Evolutionary conservation across 2,329 filamentous ascomycete genomes (phyloP), one percentile per base, ranked within the genome.

Genomic region (Cladosporium sp.): DNA sequence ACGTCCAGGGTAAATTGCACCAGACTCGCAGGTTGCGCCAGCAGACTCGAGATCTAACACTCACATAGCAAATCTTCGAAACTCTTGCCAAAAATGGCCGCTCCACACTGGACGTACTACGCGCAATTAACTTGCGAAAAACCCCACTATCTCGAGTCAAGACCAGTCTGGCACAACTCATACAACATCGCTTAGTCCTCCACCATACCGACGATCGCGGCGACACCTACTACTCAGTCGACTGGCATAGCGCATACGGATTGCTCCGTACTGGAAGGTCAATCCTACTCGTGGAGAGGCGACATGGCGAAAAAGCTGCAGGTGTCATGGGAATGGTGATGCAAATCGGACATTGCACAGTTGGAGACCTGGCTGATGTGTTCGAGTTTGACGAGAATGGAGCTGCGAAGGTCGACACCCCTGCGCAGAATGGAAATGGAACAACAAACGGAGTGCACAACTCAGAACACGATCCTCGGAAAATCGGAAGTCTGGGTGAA

Each of bases 251-350:
- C 68, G 91, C 92, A 69, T 98, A 98, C 79, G 89, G 89, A 71
- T 84, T 97, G 52, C 83, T 93, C 44, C 90, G 95, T 66, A 87
- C 87, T 4, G 93, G 92, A 52, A 95, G 92, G 78, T 90, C 97
- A 47, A 81, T 95, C 32, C 87, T 93, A 69, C 83, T 92, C 67
- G 85, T 95, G 52, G 88, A 92, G 71, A 85, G 85, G 38, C 87
- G 90, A 71, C 90, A 92, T 75, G 94, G 93, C 21, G 81, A 84
- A n/a, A 85, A 88, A 68, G 92, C 92, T 34, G 87, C 88, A 65
- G 87, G 89, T 68, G 83, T 97, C 47, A 85, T 95, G 67, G 88
- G 91, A 71, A 90, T 89, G 34, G 81, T 97, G 51, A 81, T 96
- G 67, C 84, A 89, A 65, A 84, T 93, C 21, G 94, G 94, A 1